These are phyloP conservation scores for Penicillium lividum DNA, from an alignment of 495 filamentous ascomycete species.

Conservation along the genomic window DNA sequence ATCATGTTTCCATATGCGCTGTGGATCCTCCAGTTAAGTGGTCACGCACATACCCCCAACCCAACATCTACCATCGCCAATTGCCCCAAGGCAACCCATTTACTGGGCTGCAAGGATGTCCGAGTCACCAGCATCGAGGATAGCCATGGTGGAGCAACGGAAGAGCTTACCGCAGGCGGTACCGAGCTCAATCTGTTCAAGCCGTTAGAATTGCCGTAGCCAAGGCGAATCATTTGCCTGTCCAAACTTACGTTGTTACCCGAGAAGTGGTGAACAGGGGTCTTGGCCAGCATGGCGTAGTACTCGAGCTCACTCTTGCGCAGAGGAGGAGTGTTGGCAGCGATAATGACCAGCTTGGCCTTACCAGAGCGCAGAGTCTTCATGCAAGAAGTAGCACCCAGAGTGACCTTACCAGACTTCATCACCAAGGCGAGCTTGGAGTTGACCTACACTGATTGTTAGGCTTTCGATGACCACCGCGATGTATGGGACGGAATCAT, in stretches of 20 bases:
- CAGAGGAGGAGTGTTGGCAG: slow-evolving; percentile 92
- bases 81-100: slow-evolving; percentile 7
- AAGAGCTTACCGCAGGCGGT: slow-evolving; percentile 90
- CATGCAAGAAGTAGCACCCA: slow-evolving; percentile 93
- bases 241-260: slow-evolving; percentile 87
- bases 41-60: slow-evolving; percentile 14
- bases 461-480: slow-evolving; percentile 1
- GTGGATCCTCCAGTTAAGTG: slow-evolving; percentile 8
- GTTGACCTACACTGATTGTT: slow-evolving; percentile 57
- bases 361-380: slow-evolving; percentile 77
- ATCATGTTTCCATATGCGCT: slow-evolving; percentile 5
- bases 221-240: slow-evolving; percentile 41
- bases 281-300: slow-evolving; percentile 92
- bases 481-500: not conserved
- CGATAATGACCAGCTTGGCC: slow-evolving; percentile 71
- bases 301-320: slow-evolving; percentile 90
- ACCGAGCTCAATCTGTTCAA: slow-evolving; percentile 86
- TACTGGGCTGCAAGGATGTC: slow-evolving; percentile 71
- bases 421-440: slow-evolving; percentile 89
- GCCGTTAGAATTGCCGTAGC: slow-evolving; percentile 28
- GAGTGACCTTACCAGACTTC: slow-evolving; percentile 89
- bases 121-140: slow-evolving; percentile 97
- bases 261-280: slow-evolving; percentile 90
- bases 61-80: slow-evolving; percentile 6
- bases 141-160: slow-evolving; percentile 88